Evolutionary conservation across 2,329 filamentous ascomycete genomes (phyloP), one percentile per base, ranked within the genome.

Genomic region (Aspergillus viridinutans): DNA sequence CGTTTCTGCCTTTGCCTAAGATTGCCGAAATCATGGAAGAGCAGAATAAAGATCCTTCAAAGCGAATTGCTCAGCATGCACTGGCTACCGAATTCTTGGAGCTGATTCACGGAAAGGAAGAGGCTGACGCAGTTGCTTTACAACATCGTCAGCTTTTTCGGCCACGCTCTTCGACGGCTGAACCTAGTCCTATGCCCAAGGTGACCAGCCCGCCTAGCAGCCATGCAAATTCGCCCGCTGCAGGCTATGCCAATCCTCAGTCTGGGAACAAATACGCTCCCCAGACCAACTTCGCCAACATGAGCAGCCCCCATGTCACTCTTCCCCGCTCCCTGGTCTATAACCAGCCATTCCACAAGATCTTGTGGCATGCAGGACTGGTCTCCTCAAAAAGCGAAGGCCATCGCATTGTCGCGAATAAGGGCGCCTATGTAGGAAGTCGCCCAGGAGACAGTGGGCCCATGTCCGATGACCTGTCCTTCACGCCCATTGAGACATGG

Each of bases 31-130:
- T 90, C 53, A 89, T 97, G 83, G 72, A 78, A 32, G 72, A 87
- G 60, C 92, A 97, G 64, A 75, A 74, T 8, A 61, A 79, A 28
- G 83, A 92, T 55, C 89, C 90, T 0, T 82, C 86, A 1, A 85
- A 87, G 74, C 85, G 94, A 29, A 71, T 85, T 55, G 92, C 93
- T 3, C 93, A 99, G 66, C 92, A 96, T 69, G 77, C 82, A 0
- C 83, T 99, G 2, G 94, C 94, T 0, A 84, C 80, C 52, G 92
- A 99, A 69, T 88, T 97, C 23, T 79, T 95, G 0, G 83, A 87
- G 51, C 81, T 99, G 2, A 83, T 92, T 1, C 92, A 97, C 69
- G 90, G 92, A 14, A 71, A 78, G 0, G 67, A 81, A 7, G 82
- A 83, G 59, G 91, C 92, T 0, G 71, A 83, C 14, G 77, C 82